A percentile compares a stretch with the other conserved stretches of the same genome.
These are phyloP conservation scores for Pleurotus citrinopileatus DNA, from an alignment of 768 basidiomycete genomes.

Conservation along the genomic window DNA sequence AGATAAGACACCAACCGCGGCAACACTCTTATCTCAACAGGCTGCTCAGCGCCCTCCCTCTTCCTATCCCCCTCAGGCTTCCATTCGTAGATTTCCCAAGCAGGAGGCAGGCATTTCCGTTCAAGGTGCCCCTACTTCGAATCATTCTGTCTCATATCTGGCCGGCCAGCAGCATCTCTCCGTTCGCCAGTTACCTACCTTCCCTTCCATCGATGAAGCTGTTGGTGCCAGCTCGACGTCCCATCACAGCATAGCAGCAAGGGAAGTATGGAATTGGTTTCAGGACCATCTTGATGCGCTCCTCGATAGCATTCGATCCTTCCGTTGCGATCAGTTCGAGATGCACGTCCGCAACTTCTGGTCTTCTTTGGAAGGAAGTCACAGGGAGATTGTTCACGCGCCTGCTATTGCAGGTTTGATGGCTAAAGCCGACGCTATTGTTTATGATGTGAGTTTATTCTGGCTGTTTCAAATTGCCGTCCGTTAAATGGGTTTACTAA, in stretches of 20 bases:
- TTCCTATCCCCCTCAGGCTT: conserved; percentile 65
- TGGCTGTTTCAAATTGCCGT: conserved; percentile 10
- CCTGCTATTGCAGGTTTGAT: conserved; percentile 86
- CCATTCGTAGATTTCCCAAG: conserved; percentile 73
- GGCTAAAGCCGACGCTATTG: conserved; percentile 86
- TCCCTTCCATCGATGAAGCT: conserved; percentile 86
- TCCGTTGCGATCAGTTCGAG: conserved; percentile 89
- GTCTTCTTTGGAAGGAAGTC: conserved; percentile 67
- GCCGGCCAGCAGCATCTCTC: conserved; percentile 52
- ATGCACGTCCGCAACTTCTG: conserved; percentile 85
- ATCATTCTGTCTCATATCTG: conserved; percentile 44
- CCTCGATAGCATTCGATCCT: conserved; percentile 70
- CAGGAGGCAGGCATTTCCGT: conserved; percentile 54
- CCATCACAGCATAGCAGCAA: conserved; percentile 73
- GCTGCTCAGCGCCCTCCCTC: conserved; percentile 52
- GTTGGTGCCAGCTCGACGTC: conserved; percentile 73
- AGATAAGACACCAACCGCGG: conserved; percentile 86
- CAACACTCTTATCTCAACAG: conserved; percentile 75
- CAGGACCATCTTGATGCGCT: conserved; percentile 86
- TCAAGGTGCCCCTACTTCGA: conserved; percentile 48
- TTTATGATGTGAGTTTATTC: conserved; percentile 75
- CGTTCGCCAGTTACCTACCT: conserved; percentile 75
- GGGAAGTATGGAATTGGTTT: conserved; percentile 92
- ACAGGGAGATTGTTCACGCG: conserved; percentile 86
- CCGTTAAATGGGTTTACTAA: conserved; percentile 3